Evolutionary conservation across 345 rosid species (phyloP).

Genomic region (Euphorbia pulcherrima): DNA sequence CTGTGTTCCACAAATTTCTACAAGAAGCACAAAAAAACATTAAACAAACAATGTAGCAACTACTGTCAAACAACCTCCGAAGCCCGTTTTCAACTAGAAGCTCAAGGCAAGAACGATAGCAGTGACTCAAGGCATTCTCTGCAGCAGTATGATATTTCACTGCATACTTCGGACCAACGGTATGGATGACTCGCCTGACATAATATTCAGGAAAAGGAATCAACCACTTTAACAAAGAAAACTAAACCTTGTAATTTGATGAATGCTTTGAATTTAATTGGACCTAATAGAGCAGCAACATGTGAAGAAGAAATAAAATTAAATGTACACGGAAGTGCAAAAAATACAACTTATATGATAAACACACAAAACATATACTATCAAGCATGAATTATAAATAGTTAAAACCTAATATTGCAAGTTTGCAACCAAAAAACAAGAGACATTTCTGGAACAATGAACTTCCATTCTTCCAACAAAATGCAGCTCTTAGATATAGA

Average conservation of each 20-base stretch:
- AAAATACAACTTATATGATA: not conserved
- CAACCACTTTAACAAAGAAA: not conserved
- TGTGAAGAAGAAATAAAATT: not conserved
- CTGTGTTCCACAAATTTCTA: constrained; percentile 16
- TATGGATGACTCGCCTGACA: constrained; percentile 53
- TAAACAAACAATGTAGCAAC: constrained; percentile 13
- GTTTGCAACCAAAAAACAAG: not conserved
- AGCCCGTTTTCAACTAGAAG: constrained; percentile 84
- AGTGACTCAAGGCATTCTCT: constrained; percentile 96
- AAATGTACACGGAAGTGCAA: constrained; percentile 1
- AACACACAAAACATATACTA: not conserved
- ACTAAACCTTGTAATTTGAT: not conserved
- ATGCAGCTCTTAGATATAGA: not conserved
- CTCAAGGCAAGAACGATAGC: constrained; percentile 95
- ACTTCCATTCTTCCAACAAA: not conserved
- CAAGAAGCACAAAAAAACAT: constrained; percentile 2
- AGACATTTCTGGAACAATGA: not conserved
- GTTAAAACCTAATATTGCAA: too few species aligned
- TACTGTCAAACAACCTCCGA: constrained; percentile 49
- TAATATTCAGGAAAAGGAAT: too few species aligned
- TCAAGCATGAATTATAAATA: too few species aligned
- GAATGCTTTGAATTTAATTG: not conserved
- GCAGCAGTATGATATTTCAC: constrained; percentile 98
- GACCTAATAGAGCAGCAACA: not conserved
- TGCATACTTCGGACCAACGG: constrained; percentile 98